Base-by-base conservation (phyloP, 2,329 filamentous ascomycete genomes). In the Trichophyton simii region DNA sequence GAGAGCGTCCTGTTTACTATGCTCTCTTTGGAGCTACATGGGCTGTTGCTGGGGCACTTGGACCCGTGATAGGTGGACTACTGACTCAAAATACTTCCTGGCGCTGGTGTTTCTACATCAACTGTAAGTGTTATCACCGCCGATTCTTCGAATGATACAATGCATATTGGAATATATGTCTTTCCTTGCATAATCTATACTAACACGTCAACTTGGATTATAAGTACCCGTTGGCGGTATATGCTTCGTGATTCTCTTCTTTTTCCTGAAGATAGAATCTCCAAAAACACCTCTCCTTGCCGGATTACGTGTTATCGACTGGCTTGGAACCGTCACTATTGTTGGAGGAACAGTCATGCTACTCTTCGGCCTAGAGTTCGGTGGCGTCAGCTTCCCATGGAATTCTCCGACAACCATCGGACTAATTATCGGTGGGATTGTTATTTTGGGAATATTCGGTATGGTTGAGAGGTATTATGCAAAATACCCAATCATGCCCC, bases 301-400 rank as follows among this genome's bases (percentile, higher is more conserved):
- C 18, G 83, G 83, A 5, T 69, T 86, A 46, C 81, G 80, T 64
- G 79, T 81, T 3, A 83, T 87, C 63, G 84, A 86, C 71, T 87
- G 84, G 84, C 66, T 82, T 8, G 84, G 84, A n/a, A 80, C 79
- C 0, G 66, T 85, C 28, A 75, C 80, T 34, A 83, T 95, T 70
- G 81, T 91, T 25, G 87, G 87, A 48, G 89, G 87, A 20, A 91
- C 88, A 0, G 78, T 95, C 20, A 92, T 95, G 88, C 79, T 95
- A 65, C 82, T 96, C 3, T 83, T 96, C 48, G 91, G 90, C 0
- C 82, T 96, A 9, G 87, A 95, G 69, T 89, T 92, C 64, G 91
- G 91, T 60, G 91, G 89, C 57, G 82, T 90, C 59, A 79, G 80
- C 22, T 83, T 83, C 65, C 87, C 91, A 0, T 95, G 90, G 90